These are phyloP conservation scores for Penicillium sp. DNA, from an alignment of 2,329 filamentous ascomycete species.

Conservation along the genomic window DNA sequence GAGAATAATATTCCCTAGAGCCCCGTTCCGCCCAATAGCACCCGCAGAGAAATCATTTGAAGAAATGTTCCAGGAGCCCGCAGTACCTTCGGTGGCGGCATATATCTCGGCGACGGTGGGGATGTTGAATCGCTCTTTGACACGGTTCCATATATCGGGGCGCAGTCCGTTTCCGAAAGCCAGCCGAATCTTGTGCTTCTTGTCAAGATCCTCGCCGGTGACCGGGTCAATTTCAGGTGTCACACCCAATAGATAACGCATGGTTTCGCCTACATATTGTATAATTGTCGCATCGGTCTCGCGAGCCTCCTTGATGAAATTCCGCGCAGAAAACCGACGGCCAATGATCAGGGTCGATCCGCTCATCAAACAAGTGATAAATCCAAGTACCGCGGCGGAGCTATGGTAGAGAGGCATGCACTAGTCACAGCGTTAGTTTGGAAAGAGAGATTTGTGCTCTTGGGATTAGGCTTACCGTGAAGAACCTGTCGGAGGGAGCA, in stretches of 20 bases:
- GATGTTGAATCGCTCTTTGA: constrained; percentile 78
- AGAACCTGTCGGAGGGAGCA: constrained; percentile 66
- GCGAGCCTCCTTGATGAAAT: constrained; percentile 76
- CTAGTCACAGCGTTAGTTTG: constrained; percentile 40
- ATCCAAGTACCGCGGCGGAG: constrained; percentile 70
- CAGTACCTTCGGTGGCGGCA: constrained; percentile 70
- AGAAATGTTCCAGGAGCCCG: constrained; percentile 69
- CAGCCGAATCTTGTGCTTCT: constrained; percentile 67
- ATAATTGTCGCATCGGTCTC: constrained; percentile 69
- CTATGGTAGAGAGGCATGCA: constrained; percentile 90
- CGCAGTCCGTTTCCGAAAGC: constrained; percentile 84
- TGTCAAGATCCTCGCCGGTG: constrained; percentile 69
- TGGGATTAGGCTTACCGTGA: constrained; percentile 57
- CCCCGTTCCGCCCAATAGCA: constrained; percentile 72
- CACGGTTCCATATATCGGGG: constrained; percentile 79
- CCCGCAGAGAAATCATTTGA: constrained; percentile 72
- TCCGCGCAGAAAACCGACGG: constrained; percentile 72
- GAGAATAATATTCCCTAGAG: constrained; percentile 58
- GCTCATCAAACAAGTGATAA: constrained; percentile 58
- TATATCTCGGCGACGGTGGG: constrained; percentile 77
- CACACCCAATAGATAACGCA: constrained; percentile 73
- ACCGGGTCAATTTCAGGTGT: constrained; percentile 60
- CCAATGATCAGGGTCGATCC: constrained; percentile 70
- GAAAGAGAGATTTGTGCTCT: not conserved
- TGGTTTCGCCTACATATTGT: constrained; percentile 86